These are phyloP conservation scores for Fusarium lateritium DNA, from an alignment of 2,329 filamentous ascomycete species.

Conservation along the genomic window DNA sequence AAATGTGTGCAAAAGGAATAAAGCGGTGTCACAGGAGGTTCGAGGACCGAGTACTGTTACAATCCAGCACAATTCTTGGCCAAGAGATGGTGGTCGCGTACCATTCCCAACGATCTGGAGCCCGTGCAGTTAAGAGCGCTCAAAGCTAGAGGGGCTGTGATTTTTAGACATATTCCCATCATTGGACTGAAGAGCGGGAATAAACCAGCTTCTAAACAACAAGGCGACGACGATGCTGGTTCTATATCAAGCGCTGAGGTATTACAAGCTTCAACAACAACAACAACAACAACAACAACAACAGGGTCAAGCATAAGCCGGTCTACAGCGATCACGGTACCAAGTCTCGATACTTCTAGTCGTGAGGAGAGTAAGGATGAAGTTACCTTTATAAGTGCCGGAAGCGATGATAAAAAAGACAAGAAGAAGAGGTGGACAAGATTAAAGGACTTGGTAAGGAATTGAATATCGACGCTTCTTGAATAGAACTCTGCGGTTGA, in stretches of 20 bases:
- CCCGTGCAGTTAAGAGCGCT: neutral
- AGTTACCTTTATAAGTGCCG: rapidly evolving
- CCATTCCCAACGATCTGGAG: neutral
- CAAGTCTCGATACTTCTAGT: neutral
- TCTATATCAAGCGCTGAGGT: neutral
- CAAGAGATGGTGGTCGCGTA: conserved; percentile 20
- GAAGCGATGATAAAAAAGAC: neutral
- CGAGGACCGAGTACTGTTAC: neutral
- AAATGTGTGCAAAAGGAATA: neutral
- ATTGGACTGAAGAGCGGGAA: neutral
- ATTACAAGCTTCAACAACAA: neutral
- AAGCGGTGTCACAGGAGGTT: rapidly evolving
- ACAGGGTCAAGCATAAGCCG: conserved; percentile 1
- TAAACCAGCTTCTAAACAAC: neutral
- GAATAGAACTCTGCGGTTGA: too few species aligned
- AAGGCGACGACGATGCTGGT: neutral
- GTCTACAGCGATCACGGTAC: conserved; percentile 9
- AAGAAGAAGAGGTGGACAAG: conserved; percentile 2
- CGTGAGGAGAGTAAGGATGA: neutral
- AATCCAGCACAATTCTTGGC: conserved; percentile 25
- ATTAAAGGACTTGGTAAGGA: conserved; percentile 2
- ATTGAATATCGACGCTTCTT: neutral
- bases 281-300: too few species aligned
- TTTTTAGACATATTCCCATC: conserved; percentile 8
- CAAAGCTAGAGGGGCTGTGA: conserved; percentile 19